Base-by-base conservation (phyloP, 208 protist species). In the Leishmania gerbilli region DNA sequence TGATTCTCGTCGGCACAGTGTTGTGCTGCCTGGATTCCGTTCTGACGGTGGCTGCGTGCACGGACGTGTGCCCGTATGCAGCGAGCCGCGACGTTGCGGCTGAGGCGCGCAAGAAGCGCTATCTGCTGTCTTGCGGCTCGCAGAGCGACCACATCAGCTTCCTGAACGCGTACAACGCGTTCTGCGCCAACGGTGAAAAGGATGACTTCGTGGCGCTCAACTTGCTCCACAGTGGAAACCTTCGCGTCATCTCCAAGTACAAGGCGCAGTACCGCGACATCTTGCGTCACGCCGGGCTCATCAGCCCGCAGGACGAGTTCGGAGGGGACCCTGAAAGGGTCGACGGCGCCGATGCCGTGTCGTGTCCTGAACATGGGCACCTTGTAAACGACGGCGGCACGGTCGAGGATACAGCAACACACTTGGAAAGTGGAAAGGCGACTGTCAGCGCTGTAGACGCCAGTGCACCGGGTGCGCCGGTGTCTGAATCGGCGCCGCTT, bases 1-100 rank as follows among this genome's bases (percentile, higher is more conserved):
- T 99, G 95, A 93, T 99, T 58, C 85, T 99, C 47, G 97, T 97
- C 81, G 96, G 94, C 45, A 91, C 92, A 15, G 90, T 99, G 8
- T 88, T 99, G 69, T 74, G 88, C 60, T 99, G 98, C 84, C 64
- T 99, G 6, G 98, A 99, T 84, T 97, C 97, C 0, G 90, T 97
- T 5, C 85, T 99, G 55, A 99, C 97, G 0, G 95, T 99, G 74
- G 98, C 97, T 11, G 99, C 98, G 1, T 88, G 90, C 45, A 81
- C 85, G 21, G 92, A 96, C 72, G 85, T 93, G 9, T 90, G 77
- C 24, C 94, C 95, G n/a, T 96, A 93, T 80, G 67, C 92, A 9
- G 83, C 79, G n/a, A 82, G 71, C 55, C 91, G 90, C 42, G 87
- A 93, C 11, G 15, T 86, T 17, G 82, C 86, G 11, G 72, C 76